phyloP scores from a whole-genome alignment of 306 rosid genomes.

The Corylus heterophylla region DNA sequence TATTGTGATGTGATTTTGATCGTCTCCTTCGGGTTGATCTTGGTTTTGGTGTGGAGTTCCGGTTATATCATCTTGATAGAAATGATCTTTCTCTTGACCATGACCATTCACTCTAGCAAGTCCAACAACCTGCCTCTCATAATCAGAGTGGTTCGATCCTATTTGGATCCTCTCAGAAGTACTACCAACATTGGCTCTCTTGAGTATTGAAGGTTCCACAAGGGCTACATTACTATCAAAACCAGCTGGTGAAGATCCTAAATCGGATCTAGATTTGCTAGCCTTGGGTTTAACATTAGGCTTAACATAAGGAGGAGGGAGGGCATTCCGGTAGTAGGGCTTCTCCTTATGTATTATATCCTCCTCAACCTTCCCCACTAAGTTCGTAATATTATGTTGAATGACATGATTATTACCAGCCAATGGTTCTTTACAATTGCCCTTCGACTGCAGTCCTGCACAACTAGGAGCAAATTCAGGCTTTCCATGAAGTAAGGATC shows the following conservation, averaged over 20 bases:
- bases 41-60: slow-evolving; percentile 51
- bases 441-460: slow-evolving; percentile 38
- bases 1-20: slow-evolving; percentile 60
- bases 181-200: slow-evolving; percentile 41
- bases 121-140: slow-evolving; percentile 44
- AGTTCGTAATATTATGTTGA: slow-evolving; percentile 32
- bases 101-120: slow-evolving; percentile 40
- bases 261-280: slow-evolving; percentile 30
- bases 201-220: slow-evolving; percentile 38
- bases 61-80: slow-evolving; percentile 35
- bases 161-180: slow-evolving; percentile 37
- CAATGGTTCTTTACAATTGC: slow-evolving; percentile 40
- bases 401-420: slow-evolving; percentile 36
- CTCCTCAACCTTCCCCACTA: slow-evolving; percentile 39
- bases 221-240: slow-evolving; percentile 28
- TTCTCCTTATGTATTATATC: slow-evolving; percentile 55
- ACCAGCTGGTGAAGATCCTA: slow-evolving; percentile 33
- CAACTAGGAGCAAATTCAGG: slow-evolving; percentile 36
- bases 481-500: slow-evolving; percentile 36
- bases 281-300: slow-evolving; percentile 52
- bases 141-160: slow-evolving; percentile 48
- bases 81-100: slow-evolving; percentile 43
- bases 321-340: slow-evolving; percentile 48
- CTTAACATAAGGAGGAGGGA: slow-evolving; percentile 92
- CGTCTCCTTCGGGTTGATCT: slow-evolving; percentile 65